Conservation (phyloP, 768 basidiomycete species). For the Mycena vulgaris region DNA sequence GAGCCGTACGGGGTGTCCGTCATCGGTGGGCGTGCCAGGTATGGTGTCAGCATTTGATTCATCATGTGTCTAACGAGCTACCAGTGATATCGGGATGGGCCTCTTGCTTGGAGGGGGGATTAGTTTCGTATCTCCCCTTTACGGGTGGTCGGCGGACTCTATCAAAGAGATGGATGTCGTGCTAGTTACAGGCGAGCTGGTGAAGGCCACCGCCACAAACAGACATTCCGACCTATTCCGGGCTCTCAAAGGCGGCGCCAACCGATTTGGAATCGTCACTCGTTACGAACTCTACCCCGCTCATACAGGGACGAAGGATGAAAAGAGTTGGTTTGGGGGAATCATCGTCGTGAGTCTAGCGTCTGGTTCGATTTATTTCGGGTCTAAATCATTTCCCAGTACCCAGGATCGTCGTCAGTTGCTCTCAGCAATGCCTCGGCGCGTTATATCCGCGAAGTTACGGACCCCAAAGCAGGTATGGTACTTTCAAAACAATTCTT, state of each 20-base stretch:
- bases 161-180: slow-evolving; percentile 59
- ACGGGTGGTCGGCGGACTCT: slow-evolving; percentile 57
- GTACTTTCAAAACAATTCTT: background rate
- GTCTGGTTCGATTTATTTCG: background rate
- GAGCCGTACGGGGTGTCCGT: slow-evolving; percentile 57
- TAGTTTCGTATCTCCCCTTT: slow-evolving; percentile 53
- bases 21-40: slow-evolving; percentile 48
- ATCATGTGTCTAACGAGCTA: background rate
- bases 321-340: slow-evolving; percentile 59
- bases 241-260: slow-evolving; percentile 61
- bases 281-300: slow-evolving; percentile 56
- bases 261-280: slow-evolving; percentile 63
- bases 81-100: slow-evolving; percentile 57
- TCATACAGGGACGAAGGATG: slow-evolving; percentile 54
- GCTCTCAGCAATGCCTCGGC: slow-evolving; percentile 53
- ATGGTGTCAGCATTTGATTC: background rate
- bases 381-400: background rate
- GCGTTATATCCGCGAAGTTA: slow-evolving; percentile 52
- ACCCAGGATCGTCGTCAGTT: slow-evolving; percentile 50
- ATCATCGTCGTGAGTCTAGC: slow-evolving; percentile 51
- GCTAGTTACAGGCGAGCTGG: slow-evolving; percentile 55
- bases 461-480: slow-evolving; percentile 55
- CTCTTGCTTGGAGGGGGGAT: slow-evolving; percentile 62
- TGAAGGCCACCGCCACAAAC: slow-evolving; percentile 58
- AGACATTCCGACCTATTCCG: slow-evolving; percentile 58